Evolutionary conservation across 2,329 filamentous ascomycete species (phyloP).

Genomic region (Trichoderma breve): DNA sequence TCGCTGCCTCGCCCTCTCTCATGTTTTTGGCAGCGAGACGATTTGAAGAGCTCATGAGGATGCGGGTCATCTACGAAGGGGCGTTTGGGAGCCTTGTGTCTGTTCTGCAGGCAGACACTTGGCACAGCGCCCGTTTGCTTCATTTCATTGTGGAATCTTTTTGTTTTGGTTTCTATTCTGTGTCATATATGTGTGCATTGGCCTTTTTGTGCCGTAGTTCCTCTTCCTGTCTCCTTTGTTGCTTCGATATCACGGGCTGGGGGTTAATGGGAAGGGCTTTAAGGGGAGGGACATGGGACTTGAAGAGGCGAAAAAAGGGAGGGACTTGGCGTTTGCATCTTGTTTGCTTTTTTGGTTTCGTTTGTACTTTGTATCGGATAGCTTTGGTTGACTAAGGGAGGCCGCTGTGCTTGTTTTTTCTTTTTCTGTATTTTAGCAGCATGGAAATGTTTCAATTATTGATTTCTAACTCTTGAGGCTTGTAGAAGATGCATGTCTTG

Average conservation of each 20-base stretch:
- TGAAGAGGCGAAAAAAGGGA: constrained; percentile 6
- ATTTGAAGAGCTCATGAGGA: constrained; percentile 17
- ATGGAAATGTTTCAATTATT: neutral
- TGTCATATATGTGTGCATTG: constrained; percentile 14
- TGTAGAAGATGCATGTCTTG: neutral
- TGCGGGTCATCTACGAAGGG: constrained; percentile 20
- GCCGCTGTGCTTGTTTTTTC: neutral
- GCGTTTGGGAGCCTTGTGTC: neutral
- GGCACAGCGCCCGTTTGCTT: constrained; percentile 1
- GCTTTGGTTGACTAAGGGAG: neutral
- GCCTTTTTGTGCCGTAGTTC: neutral
- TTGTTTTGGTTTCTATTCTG: neutral
- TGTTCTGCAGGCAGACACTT: constrained; percentile 1
- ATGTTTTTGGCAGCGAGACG: neutral
- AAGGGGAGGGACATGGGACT: neutral
- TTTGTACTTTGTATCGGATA: neutral
- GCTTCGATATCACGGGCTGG: neutral
- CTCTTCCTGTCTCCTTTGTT: neutral
- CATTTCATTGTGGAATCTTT: neutral
- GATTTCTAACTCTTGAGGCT: neutral
- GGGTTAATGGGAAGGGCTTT: neutral
- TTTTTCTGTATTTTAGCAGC: neutral
- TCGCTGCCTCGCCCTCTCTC: neutral
- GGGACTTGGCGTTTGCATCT: constrained; percentile 9
- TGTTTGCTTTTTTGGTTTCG: neutral